Evolutionary conservation across 805 yeast genomes (phyloP), one percentile per base, ranked within the genome.

Genomic region (Saturnispora halmiae): DNA sequence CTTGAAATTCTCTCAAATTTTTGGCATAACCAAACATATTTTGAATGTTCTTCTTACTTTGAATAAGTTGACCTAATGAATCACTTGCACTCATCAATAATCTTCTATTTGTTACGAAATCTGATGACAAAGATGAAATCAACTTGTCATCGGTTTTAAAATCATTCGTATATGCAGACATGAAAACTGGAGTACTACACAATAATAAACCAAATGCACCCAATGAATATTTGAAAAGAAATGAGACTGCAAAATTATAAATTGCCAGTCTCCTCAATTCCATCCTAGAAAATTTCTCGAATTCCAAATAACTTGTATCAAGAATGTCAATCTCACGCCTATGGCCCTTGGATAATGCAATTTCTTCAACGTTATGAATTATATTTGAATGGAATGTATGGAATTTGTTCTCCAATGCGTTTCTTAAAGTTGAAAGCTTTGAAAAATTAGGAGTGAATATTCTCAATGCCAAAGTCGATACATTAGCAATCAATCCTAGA

Each of bases 171-270:
- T 59, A 56, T 4, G 59, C 63, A 2, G 58, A 49, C 4, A 58
- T 53, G 56, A 88, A 88, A 2, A 87, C 82, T 5, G 97, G 96
- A 3, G 88, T 77, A 2, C 95, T 78, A 61, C 96, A 88, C 36
- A 88, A 67, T 1, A 79, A 74, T 45, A 88, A 69, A 9, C 97
- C 97, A 25, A 92, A 85, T 2, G 96, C 97, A 46, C 97, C 97
- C 88, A 96, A 82, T 36, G 86, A 75, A 61, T 88, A 88, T 63
- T 88, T 88, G 46, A 88, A 88, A 40, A 86, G 77, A 52, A 87
- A 88, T 37, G 82, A 84, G 50, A 90, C 92, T 2, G 90, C 82
- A 50, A 84, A 73, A 54, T 87, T 87, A 60, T 87, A 90, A 20
- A 82, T 59, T 22, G 90, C 79, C 64, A 67, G 39, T 51, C 83